Conservation (phyloP, 2,329 filamentous ascomycete species). For the Emergomyces pasteurianus region DNA sequence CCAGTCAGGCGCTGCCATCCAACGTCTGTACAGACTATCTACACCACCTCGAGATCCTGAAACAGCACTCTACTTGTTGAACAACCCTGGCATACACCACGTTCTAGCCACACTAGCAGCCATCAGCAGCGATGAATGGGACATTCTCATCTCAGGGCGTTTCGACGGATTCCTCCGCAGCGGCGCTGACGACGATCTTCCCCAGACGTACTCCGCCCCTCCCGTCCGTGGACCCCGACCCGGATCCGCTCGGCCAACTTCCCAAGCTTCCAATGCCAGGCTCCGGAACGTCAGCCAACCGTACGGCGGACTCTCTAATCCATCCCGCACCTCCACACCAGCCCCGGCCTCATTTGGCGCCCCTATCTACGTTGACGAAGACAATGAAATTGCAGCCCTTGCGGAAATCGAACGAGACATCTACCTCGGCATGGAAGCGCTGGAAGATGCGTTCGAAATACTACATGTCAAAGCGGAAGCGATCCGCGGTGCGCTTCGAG, state of each 20-base stretch:
- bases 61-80: constrained; percentile 72
- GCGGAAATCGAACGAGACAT: constrained; percentile 90
- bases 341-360: constrained; percentile 52
- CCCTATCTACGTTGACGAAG: constrained; percentile 81
- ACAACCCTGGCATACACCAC: constrained; percentile 69
- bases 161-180: constrained; percentile 96
- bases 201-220: constrained; percentile 14
- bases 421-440: constrained; percentile 81
- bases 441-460: constrained; percentile 88
- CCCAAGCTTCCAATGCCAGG: constrained; percentile 26
- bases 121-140: constrained; percentile 89
- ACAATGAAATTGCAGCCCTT: constrained; percentile 79
- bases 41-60: constrained; percentile 72
- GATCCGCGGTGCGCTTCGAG: constrained; percentile 66
- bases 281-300: constrained; percentile 30
- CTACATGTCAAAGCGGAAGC: constrained; percentile 76
- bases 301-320: constrained; percentile 25
- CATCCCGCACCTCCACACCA: constrained; percentile 45
- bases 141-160: constrained; percentile 82
- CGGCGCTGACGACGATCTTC: constrained; percentile 55
- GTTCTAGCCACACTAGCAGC: constrained; percentile 77
- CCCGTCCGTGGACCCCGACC: constrained; percentile 20
- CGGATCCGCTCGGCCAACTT: constrained; percentile 20
- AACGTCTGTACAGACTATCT: constrained; percentile 68
- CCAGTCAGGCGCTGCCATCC: constrained; percentile 65